Percentiles rank a stretch among this genome's conserved stretches.
Evolutionary conservation across 2,329 filamentous ascomycete species (phyloP).

Genomic region (Raffaelea deltoideospora): DNA sequence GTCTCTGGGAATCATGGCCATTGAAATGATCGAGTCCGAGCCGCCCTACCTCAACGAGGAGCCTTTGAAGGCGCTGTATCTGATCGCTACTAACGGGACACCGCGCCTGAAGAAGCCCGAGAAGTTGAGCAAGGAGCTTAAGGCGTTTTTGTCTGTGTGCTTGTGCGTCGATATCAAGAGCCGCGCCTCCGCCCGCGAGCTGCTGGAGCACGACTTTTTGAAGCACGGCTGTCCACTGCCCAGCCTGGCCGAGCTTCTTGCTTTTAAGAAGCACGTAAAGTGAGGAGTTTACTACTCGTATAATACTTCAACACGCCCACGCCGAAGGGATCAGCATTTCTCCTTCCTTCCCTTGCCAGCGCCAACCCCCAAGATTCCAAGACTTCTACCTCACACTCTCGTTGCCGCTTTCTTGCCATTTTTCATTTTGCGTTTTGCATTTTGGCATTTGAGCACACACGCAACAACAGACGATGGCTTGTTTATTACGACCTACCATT

Average conservation of each 20-base stretch:
- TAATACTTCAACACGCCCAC: no score
- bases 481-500: no score
- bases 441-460: no score
- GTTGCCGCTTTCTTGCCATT: no score
- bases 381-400: no score
- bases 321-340: no score
- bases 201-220: slow-evolving; percentile 85
- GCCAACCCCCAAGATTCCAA: no score
- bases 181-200: slow-evolving; percentile 77
- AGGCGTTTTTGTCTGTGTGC: slow-evolving; percentile 91
- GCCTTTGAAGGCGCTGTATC: slow-evolving; percentile 87
- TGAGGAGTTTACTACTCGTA: no score
- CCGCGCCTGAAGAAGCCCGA: slow-evolving; percentile 96
- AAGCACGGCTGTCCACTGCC: slow-evolving; percentile 75
- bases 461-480: no score
- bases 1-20: slow-evolving; percentile 98
- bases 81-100: slow-evolving; percentile 96
- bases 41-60: slow-evolving; percentile 97
- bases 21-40: slow-evolving; percentile 99
- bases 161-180: slow-evolving; percentile 94
- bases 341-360: no score
- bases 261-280: slow-evolving; percentile 66
- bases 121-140: slow-evolving; percentile 93
- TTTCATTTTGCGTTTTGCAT: no score
- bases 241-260: slow-evolving; percentile 73